phyloP scores from a whole-genome alignment of 129 eudicot genomes.

The Helianthus annuus region DNA sequence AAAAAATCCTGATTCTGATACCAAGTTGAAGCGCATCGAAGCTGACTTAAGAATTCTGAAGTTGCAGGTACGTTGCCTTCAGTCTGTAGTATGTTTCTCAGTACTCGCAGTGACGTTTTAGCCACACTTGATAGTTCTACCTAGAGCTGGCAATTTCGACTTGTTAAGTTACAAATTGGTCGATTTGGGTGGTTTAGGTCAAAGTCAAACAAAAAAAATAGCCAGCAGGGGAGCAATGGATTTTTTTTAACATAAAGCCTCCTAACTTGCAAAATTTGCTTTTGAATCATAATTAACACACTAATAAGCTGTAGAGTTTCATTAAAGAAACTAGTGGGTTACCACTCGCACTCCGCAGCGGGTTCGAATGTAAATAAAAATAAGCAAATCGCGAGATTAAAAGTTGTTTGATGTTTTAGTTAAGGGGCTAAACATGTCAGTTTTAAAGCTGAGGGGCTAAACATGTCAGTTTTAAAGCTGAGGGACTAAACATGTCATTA shows the following conservation, averaged over 20 bases:
- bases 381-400: no score
- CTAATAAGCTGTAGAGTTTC: no score
- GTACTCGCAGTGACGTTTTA: neutral
- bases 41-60: slow-evolving; percentile 84
- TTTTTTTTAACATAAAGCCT: neutral
- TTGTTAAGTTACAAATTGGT: neutral
- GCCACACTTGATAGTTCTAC: slow-evolving; percentile 12
- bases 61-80: slow-evolving; percentile 59
- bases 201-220: neutral
- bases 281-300: neutral
- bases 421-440: no score
- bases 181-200: neutral
- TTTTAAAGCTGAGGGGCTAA: no score
- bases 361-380: no score
- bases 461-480: no score
- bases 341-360: no score
- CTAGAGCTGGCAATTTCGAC: neutral
- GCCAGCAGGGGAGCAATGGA: neutral
- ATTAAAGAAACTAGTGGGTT: no score
- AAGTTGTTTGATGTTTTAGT: no score
- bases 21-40: slow-evolving; percentile 64
- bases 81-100: neutral
- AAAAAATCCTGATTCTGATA: slow-evolving; percentile 44
- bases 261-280: neutral
- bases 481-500: no score